These are phyloP conservation scores for Oryza punctata DNA, from an alignment of 176 grass and related monocot species.

Conservation along the genomic window DNA sequence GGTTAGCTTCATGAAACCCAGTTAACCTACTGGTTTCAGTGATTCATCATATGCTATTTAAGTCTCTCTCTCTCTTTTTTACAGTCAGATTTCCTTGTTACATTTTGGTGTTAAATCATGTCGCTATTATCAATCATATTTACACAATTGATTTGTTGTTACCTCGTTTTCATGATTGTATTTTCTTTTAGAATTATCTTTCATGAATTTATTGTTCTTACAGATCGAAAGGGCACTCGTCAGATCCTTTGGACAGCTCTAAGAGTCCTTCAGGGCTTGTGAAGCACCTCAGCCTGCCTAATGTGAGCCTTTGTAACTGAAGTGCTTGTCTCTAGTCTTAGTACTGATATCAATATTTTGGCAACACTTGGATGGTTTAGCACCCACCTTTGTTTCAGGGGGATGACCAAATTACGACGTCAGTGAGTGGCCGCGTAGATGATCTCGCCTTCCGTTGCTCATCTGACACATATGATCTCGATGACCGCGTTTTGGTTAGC, in stretches of 20 bases:
- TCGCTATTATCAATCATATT: not conserved
- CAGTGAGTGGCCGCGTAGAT: slow-evolving; percentile 66
- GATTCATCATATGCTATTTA: not conserved
- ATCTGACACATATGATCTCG: slow-evolving; percentile 56
- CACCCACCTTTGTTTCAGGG: slow-evolving; percentile 48
- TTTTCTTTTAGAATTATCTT: not conserved
- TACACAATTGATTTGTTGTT: not conserved
- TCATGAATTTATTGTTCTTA: slow-evolving; percentile 9
- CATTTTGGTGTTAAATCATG: slow-evolving; percentile 26
- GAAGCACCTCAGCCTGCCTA: slow-evolving; percentile 45
- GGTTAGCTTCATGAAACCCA: not conserved
- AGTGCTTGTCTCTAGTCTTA: slow-evolving; percentile 16
- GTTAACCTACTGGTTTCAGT: not conserved
- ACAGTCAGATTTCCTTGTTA: slow-evolving; percentile 9
- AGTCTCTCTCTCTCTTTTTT: not conserved
- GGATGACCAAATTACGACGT: slow-evolving; percentile 46
- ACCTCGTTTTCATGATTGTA: not conserved
- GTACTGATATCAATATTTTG: slow-evolving; percentile 11
- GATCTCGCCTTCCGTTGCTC: slow-evolving; percentile 53
- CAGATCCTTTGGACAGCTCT: slow-evolving; percentile 52
- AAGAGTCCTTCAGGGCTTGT: slow-evolving; percentile 45
- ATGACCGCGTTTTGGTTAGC: slow-evolving; percentile 49
- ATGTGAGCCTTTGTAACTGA: slow-evolving; percentile 53
- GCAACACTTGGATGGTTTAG: slow-evolving; percentile 20
- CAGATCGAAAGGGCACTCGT: slow-evolving; percentile 70